These are phyloP conservation scores for Aspergillus sp. DNA, from an alignment of 2,329 filamentous ascomycete genomes.

Conservation along the genomic window DNA sequence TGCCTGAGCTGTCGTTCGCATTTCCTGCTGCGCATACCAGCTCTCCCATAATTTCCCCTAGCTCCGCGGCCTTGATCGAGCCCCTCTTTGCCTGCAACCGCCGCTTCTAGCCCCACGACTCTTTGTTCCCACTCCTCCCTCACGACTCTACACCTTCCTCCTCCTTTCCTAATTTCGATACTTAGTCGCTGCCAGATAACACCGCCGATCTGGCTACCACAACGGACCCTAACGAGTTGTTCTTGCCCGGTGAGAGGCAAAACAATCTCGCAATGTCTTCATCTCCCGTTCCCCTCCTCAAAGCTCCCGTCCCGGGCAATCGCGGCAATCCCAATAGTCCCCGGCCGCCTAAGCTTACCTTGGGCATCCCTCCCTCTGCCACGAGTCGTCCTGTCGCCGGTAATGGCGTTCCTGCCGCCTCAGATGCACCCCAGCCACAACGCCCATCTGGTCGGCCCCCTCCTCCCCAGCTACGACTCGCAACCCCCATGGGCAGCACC, in stretches of 20 bases:
- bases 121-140: conserved; percentile 14
- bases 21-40: not conserved
- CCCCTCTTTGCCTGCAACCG: conserved; percentile 15
- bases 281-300: conserved; percentile 75
- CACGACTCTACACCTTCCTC: not conserved
- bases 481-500: conserved; percentile 79
- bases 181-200: conserved; percentile 18
- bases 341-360: conserved; percentile 74
- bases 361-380: conserved; percentile 86
- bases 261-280: conserved; percentile 60
- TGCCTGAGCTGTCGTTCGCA: conserved; percentile 2
- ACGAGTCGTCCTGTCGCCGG: conserved; percentile 71
- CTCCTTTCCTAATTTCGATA: not conserved
- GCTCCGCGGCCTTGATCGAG: conserved; percentile 7
- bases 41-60: not conserved
- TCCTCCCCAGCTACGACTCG: conserved; percentile 77
- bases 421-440: conserved; percentile 33
- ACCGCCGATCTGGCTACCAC: conserved; percentile 38
- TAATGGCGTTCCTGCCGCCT: conserved; percentile 40
- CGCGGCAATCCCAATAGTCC: conserved; percentile 60
- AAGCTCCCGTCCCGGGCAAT: conserved; percentile 75
- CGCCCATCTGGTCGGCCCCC: conserved; percentile 54
- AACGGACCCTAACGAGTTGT: conserved; percentile 42
- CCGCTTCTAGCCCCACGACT: conserved; percentile 17
- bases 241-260: conserved; percentile 41